Base-by-base conservation (phyloP, 305 asterid genomes). In the Andrographis paniculata region DNA sequence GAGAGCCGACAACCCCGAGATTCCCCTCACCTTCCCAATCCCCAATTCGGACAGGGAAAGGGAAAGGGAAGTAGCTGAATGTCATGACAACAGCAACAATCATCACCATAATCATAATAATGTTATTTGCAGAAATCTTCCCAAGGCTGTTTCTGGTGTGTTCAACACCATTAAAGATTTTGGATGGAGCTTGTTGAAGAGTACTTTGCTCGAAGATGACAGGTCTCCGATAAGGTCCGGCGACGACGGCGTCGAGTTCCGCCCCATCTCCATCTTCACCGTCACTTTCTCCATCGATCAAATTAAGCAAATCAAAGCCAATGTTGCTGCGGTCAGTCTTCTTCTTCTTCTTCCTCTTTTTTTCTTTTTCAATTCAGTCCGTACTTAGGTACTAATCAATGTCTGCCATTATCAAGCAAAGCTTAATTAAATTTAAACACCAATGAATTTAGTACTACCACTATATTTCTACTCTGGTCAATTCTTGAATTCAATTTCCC, bases 181-280 rank as follows among this genome's bases (percentile, higher is more conserved):
- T 47, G 93, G 79, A 6, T 84, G 78, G 87, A 68, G 80, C 41
- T 17, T 77, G 44, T 17, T 84, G 69, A 87, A 74, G 67, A 76
- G 84, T 42, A 63, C 70, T 8, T 42, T 67, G 14, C 20, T 78
- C 2, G 75, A 74, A 46, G 96, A 84, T 45, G 82, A 75, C 40
- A 52, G 27, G 61, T 58, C 87, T 1, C 78, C 87, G 18, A 65
- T 87, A 4, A 50, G 85, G 42, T 76, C 96, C 1, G 85, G 85
- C 0, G 80, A 56, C 5, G 72, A 53, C 0, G 96, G 95, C 0
- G 77, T 84, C n/a, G 94, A 78, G 60, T 84, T 76, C 31, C 73
- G 76, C n/a, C 91, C 91, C 0, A 63, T 71, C 10, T 45, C 66
- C 12, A 28, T 84, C 13, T 52, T 69, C 0, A 78, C 87, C 1